Conservation (phyloP, 805 yeast genomes). For the Wickerhamomyces ciferrii region DNA sequence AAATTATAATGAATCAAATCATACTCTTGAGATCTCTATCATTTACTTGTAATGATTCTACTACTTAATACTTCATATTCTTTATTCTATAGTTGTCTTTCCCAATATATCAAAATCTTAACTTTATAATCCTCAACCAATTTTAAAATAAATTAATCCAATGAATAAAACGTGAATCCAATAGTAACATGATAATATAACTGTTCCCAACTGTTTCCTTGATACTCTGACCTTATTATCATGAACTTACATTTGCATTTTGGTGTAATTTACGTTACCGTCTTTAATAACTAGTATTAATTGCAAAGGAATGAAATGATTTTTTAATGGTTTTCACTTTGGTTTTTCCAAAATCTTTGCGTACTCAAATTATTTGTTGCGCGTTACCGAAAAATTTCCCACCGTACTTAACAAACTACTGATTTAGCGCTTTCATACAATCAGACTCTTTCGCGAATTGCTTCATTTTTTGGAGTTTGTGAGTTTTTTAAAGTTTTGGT, state of each 20-base stretch:
- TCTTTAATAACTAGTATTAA: constrained; percentile 7
- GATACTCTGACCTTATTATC: constrained; percentile 1
- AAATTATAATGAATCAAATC: too few relatives aligned
- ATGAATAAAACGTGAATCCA: background rate
- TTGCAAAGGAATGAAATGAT: constrained; percentile 4
- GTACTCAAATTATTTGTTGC: background rate
- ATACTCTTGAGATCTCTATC: too few relatives aligned
- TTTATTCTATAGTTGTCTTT: too few relatives aligned
- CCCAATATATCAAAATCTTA: too few relatives aligned
- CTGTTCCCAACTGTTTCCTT: background rate
- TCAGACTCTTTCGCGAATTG: background rate
- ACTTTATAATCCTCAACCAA: too few relatives aligned
- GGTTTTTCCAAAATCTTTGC: background rate
- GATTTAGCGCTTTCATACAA: background rate
- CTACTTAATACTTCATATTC: too few relatives aligned
- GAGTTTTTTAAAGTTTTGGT: background rate
- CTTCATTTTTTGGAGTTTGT: background rate
- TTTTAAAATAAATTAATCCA: too few relatives aligned
- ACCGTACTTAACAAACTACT: too few relatives aligned
- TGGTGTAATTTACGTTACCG: constrained; percentile 18
- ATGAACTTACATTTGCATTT: constrained; percentile 42
- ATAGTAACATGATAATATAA: background rate
- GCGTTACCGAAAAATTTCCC: background rate
- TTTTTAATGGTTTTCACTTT: background rate
- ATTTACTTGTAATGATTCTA: background rate